These are phyloP conservation scores for Colletotrichum chrysophilum DNA, from an alignment of 2,329 filamentous ascomycete genomes.

Conservation along the genomic window DNA sequence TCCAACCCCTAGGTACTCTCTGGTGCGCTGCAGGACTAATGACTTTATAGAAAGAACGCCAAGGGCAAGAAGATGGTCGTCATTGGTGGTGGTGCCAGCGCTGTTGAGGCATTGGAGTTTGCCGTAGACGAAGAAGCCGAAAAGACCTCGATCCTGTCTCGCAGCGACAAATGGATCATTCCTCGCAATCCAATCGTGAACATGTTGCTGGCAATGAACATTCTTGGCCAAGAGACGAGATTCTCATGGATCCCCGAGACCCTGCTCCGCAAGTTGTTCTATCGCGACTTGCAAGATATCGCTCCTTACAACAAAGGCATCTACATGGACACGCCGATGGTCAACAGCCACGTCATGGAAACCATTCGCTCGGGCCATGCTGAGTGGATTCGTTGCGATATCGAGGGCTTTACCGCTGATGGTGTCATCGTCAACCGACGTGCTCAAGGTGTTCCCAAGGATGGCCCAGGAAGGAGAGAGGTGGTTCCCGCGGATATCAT, in stretches of 20 bases:
- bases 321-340: conserved; percentile 88
- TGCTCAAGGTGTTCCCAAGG: conserved; percentile 73
- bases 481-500: conserved; percentile 75
- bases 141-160: conserved; percentile 74
- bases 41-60: conserved; percentile 60
- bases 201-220: conserved; percentile 75
- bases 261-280: conserved; percentile 79
- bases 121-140: conserved; percentile 69
- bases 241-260: conserved; percentile 81
- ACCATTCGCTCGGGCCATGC: conserved; percentile 75
- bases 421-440: conserved; percentile 77
- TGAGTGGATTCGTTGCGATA: conserved; percentile 83
- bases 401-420: conserved; percentile 65
- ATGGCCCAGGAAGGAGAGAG: conserved; percentile 73
- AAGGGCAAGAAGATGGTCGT: conserved; percentile 78
- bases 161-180: conserved; percentile 88
- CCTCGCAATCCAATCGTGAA: conserved; percentile 80
- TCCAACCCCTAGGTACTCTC: too few relatives aligned
- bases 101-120: conserved; percentile 84
- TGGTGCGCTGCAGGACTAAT: conserved; percentile 24
- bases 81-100: conserved; percentile 80
- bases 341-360: conserved; percentile 81
- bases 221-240: conserved; percentile 78
- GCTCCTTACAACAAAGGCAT: conserved; percentile 73
- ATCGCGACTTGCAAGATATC: conserved; percentile 78